phyloP scores from a whole-genome alignment of 805 yeast genomes.

The Blastobotrys muscicola region DNA sequence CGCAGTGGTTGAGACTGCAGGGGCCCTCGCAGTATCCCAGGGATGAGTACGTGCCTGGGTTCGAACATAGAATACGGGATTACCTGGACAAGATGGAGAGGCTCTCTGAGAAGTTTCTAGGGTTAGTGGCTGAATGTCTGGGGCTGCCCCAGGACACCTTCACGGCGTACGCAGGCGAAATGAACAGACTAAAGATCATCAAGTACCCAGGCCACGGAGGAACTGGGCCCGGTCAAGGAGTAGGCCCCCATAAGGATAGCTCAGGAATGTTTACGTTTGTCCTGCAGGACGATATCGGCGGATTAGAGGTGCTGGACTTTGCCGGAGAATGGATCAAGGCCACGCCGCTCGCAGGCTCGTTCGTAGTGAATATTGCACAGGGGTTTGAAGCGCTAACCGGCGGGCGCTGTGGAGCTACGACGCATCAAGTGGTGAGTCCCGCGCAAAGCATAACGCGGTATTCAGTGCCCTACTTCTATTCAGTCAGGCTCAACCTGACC shows the following conservation, averaged over 20 bases:
- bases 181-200: constrained; percentile 48
- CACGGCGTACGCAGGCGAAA: constrained; percentile 40
- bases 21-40: constrained; percentile 54
- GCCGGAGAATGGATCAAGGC: constrained; percentile 51
- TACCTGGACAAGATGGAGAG: constrained; percentile 40
- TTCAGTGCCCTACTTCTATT: constrained; percentile 42
- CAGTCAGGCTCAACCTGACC: constrained; percentile 27
- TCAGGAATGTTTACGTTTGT: constrained; percentile 53
- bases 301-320: constrained; percentile 47
- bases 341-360: constrained; percentile 37
- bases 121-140: constrained; percentile 46
- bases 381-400: constrained; percentile 50
- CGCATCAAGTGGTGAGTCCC: constrained; percentile 45
- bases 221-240: constrained; percentile 34
- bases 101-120: constrained; percentile 35
- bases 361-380: constrained; percentile 53
- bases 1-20: constrained; percentile 37
- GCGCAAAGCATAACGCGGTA: constrained; percentile 25
- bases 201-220: constrained; percentile 42
- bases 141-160: constrained; percentile 38
- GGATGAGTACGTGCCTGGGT: constrained; percentile 32
- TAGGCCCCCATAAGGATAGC: constrained; percentile 56
- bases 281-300: constrained; percentile 44
- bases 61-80: constrained; percentile 23
- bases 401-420: constrained; percentile 51